Evolutionary conservation across 2,329 filamentous ascomycete genomes (phyloP).

Genomic region (Polychaeton citri): DNA sequence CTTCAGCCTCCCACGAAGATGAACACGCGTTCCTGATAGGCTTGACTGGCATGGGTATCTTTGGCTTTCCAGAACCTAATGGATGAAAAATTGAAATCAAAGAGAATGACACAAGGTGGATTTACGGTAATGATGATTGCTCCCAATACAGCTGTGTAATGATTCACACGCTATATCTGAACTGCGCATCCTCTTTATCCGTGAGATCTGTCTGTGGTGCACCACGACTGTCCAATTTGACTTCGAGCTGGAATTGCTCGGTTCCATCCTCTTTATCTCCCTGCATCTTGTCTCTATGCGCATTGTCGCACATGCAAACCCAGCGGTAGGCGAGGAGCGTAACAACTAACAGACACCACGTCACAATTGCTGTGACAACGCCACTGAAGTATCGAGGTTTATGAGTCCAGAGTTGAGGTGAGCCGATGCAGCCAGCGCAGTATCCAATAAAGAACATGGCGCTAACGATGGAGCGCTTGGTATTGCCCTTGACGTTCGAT

Average conservation of each 20-base stretch:
- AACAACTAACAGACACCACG: slow-evolving; percentile 28
- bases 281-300: slow-evolving; percentile 10
- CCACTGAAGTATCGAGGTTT: slow-evolving; percentile 34
- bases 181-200: slow-evolving; percentile 23
- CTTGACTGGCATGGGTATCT: not conserved
- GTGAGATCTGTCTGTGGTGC: slow-evolving; percentile 18
- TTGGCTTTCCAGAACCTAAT: not conserved
- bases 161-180: slow-evolving; percentile 20
- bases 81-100: too few relatives aligned
- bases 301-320: slow-evolving; percentile 25
- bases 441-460: slow-evolving; percentile 40
- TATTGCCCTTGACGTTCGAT: slow-evolving; percentile 40
- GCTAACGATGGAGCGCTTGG: slow-evolving; percentile 35
- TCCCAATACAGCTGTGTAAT: too few relatives aligned
- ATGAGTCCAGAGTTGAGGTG: slow-evolving; percentile 37
- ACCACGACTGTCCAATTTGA: slow-evolving; percentile 6
- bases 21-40: not conserved
- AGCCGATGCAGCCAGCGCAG: slow-evolving; percentile 32
- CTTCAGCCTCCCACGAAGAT: not conserved
- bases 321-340: slow-evolving; percentile 21
- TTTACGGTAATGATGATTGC: too few relatives aligned
- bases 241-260: slow-evolving; percentile 10
- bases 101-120: too few relatives aligned
- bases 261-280: not conserved
- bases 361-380: slow-evolving; percentile 32